Conservation (phyloP, 345 rosid genomes). For the Melaleuca quinquenervia region DNA sequence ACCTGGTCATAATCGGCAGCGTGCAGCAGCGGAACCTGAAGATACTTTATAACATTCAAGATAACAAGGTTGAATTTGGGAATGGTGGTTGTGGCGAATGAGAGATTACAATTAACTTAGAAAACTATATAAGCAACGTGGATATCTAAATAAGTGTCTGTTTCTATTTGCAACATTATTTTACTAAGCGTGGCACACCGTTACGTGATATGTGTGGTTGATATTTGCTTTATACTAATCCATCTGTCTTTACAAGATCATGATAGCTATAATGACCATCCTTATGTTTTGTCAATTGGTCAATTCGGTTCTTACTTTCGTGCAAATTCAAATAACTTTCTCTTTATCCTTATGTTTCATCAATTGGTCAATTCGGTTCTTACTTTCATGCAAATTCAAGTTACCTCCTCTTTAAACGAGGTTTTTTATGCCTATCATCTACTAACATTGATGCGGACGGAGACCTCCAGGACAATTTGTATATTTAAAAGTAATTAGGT, state of each 20-base stretch:
- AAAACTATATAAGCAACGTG: background rate
- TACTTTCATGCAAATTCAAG: background rate
- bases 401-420: background rate
- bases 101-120: background rate
- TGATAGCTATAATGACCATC: background rate
- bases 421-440: background rate
- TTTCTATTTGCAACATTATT: background rate
- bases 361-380: background rate
- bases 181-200: too few species aligned
- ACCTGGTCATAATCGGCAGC: constrained; percentile 15
- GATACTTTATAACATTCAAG: constrained; percentile 3
- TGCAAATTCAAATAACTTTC: too few species aligned
- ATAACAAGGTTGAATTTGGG: constrained; percentile 4
- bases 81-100: constrained; percentile 3
- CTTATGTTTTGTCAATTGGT: too few species aligned
- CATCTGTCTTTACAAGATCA: background rate
- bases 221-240: background rate
- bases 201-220: background rate
- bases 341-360: background rate
- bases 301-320: too few species aligned
- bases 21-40: constrained; percentile 8
- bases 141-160: background rate
- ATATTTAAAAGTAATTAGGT: background rate
- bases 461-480: background rate
- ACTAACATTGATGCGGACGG: background rate